Base-by-base conservation (phyloP, 176 grass and related monocot genomes). In the Juncus effusus region DNA sequence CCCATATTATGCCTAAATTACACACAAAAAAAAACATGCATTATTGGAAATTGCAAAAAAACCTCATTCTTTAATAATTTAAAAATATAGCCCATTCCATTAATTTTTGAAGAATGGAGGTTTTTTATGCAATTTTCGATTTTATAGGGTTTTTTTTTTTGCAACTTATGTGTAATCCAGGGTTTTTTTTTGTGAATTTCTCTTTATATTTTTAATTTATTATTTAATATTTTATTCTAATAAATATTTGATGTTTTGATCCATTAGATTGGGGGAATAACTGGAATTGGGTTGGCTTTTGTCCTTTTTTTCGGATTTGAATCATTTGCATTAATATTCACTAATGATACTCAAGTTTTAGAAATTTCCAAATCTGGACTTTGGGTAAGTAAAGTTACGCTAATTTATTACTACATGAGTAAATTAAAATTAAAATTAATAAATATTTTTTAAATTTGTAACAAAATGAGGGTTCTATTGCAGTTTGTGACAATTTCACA, bases 401-500 rank as follows among this genome's bases (percentile, higher is more conserved):
- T 11, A 38, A 42, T 54, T 52, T 7, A 6, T 67, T 14, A n/a
- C 11, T 65, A 80, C 4, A 0, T 71, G 74, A 69, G n/a, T 50
- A 10, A 40, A 76, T 15, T 79, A 13, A 67, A 14, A 47, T 13
- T 14, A 40, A 49, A 38, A 13, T 6, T 40, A 5, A 3, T 61
- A 11, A 28, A 28, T 28, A 53, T 58, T 68, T 10, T 51, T 4
- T 60, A 41, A 5, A 57, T 62, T 19, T 35, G 38, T 38, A 6
- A 44, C 56, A 13, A 1, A 49, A 36, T 77, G 10, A 81, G 47
- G 56, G 63, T 13, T 65, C 19, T 7, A 64, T 47, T 81, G 79
- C 92, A 96, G 92, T 96, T 96, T 75, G 87, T 96, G 53, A 59
- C 85, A 28, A 19, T 96, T 84, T 91, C 93, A 52, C 93, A 96